Evolutionary conservation across 2,329 filamentous ascomycete genomes (phyloP).

Genomic region (Cercospora citrullina): DNA sequence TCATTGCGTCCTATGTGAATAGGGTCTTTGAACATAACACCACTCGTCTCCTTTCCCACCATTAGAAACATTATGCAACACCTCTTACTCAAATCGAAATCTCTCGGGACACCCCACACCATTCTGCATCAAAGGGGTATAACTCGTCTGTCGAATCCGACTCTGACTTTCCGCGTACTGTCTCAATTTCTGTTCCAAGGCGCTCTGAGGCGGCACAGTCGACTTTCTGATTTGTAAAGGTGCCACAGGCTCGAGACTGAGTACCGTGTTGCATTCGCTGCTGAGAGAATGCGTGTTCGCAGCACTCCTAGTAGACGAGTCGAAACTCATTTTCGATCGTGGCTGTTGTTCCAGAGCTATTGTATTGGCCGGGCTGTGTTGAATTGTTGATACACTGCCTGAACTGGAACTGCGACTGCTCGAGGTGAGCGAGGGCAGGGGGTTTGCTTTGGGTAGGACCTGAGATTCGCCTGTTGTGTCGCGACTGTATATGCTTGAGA

Average conservation of each 20-base stretch:
- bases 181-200: conserved; percentile 10
- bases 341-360: background rate
- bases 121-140: background rate
- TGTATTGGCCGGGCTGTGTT: conserved; percentile 20
- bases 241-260: conserved; percentile 16
- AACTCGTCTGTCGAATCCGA: conserved; percentile 12
- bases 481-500: conserved; percentile 37
- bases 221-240: conserved; percentile 9
- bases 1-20: background rate
- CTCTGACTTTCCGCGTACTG: conserved; percentile 20
- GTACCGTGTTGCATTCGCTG: background rate
- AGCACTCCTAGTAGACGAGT: background rate
- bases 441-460: background rate
- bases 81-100: conserved; percentile 8
- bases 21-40: background rate
- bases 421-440: background rate
- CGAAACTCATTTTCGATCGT: conserved; percentile 1
- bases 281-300: background rate
- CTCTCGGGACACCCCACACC: background rate
- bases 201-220: background rate
- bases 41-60: background rate
- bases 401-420: conserved; percentile 21
- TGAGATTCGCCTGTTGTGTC: conserved; percentile 30
- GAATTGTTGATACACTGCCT: conserved; percentile 22
- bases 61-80: too few species aligned